These are phyloP conservation scores for Phascolomyces articulosus DNA, from an alignment of 371 early-diverging fungal species.

Conservation along the genomic window DNA sequence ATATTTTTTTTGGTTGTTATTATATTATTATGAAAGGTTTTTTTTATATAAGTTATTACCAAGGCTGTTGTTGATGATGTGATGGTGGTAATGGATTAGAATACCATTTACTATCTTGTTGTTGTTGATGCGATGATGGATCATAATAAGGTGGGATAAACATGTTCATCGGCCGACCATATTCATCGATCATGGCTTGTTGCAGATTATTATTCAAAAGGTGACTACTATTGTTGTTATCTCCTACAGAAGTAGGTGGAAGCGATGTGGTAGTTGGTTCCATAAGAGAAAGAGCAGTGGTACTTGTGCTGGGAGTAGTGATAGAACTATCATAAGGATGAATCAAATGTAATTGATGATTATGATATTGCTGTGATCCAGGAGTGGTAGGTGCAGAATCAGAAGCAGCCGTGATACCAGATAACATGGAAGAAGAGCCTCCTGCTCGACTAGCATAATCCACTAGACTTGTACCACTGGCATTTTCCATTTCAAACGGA, in stretches of 20 bases:
- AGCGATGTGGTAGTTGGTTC: not conserved
- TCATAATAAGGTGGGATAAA: not conserved
- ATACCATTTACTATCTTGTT: constrained; percentile 1
- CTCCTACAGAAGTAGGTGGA: too few species aligned
- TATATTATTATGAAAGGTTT: too few species aligned
- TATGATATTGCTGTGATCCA: constrained; percentile 14
- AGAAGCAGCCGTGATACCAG: constrained; percentile 8
- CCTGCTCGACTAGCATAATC: constrained; percentile 14
- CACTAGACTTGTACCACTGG: not conserved
- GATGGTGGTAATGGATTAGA: not conserved
- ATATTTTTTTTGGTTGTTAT: too few species aligned
- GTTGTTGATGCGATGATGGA: not conserved
- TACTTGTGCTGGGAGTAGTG: not conserved
- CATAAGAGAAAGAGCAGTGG: not conserved
- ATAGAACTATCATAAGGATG: constrained; percentile 11
- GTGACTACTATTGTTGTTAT: too few species aligned
- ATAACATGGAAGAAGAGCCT: constrained; percentile 12
- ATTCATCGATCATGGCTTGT: not conserved
- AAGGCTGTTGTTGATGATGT: not conserved
- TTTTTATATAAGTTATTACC: not conserved
- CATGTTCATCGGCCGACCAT: constrained; percentile 1
- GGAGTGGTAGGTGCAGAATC: constrained; percentile 16
- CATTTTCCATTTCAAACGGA: constrained; percentile 11
- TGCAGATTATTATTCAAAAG: not conserved
- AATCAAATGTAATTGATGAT: not conserved